phyloP scores from a whole-genome alignment of 1,139 yeast species.

The Spencermartinsiella ligniputridi region DNA sequence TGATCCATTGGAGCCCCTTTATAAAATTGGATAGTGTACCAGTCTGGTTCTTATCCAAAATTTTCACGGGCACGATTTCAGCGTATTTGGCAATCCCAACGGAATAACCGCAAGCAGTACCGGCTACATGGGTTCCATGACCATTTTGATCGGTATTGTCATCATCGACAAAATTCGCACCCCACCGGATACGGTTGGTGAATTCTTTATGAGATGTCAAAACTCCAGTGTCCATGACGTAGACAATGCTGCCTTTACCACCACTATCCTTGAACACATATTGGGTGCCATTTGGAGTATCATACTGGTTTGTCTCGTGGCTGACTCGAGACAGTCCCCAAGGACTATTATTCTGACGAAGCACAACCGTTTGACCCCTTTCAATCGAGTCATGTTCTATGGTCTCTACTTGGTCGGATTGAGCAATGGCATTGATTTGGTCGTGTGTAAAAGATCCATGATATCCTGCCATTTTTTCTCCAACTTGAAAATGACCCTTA shows the following conservation, averaged over 20 bases:
- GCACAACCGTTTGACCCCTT: conserved; percentile 30
- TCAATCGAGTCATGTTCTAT: conserved; percentile 46
- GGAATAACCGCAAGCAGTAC: conserved; percentile 40
- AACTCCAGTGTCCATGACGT: conserved; percentile 50
- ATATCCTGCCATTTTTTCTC: conserved; percentile 29
- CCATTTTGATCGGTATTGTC: conserved; percentile 36
- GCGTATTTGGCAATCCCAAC: conserved; percentile 44
- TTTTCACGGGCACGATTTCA: conserved; percentile 39
- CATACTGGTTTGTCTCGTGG: conserved; percentile 33
- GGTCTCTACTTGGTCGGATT: conserved; percentile 41
- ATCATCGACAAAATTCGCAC: conserved; percentile 33
- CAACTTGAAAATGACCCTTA: conserved; percentile 53
- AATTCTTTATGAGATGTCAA: conserved; percentile 45
- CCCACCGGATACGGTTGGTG: conserved; percentile 42
- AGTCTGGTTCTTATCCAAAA: conserved; percentile 32
- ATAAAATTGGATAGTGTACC: conserved; percentile 31
- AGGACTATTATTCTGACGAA: conserved; percentile 37
- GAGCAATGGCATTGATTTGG: conserved; percentile 39
- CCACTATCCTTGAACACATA: conserved; percentile 47
- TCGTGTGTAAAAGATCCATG: conserved; percentile 24
- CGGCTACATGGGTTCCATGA: conserved; percentile 41
- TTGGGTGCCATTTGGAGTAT: conserved; percentile 5
- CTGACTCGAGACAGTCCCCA: conserved; percentile 60
- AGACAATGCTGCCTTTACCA: conserved; percentile 51
- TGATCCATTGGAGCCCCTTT: conserved; percentile 32